Conservation (phyloP, 176 grass and related monocot species). For the Eleusine coracana region DNA sequence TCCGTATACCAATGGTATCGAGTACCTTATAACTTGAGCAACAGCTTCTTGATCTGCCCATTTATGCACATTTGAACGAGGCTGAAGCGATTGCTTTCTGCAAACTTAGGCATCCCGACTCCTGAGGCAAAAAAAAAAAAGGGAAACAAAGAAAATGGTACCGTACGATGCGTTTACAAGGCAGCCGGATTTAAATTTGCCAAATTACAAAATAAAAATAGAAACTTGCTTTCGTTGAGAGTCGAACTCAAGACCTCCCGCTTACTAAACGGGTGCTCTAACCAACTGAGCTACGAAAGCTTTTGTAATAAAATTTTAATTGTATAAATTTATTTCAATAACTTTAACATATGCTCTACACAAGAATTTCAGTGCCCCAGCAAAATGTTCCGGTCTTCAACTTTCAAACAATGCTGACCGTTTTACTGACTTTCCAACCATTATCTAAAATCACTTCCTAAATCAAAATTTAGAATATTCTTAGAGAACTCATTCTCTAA, state of each 20-base stretch:
- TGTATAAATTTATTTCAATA: too few species aligned
- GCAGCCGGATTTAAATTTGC: background rate
- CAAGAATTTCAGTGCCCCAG: too few species aligned
- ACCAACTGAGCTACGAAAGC: slow-evolving; percentile 98
- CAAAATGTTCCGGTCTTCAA: background rate
- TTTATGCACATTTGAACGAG: background rate
- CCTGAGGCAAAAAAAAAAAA: background rate
- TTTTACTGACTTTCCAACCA: too few species aligned
- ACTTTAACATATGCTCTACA: too few species aligned
- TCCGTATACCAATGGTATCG: background rate
- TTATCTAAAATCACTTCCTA: too few species aligned
- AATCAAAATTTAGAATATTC: too few species aligned
- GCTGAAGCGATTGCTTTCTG: background rate
- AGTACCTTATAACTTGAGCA: background rate
- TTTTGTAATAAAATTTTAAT: background rate
- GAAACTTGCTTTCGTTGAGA: slow-evolving; percentile 67
- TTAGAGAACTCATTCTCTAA: too few species aligned
- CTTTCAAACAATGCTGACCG: too few species aligned
- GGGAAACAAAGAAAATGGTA: too few species aligned
- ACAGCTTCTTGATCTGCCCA: background rate
- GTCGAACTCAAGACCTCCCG: slow-evolving; percentile 96
- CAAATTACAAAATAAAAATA: background rate
- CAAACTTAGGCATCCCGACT: background rate
- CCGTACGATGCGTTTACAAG: background rate
- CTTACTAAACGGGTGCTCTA: slow-evolving; percentile 99